Evolutionary conservation across 2,329 filamentous ascomycete species (phyloP), one percentile per base, ranked within the genome.

Genomic region (Didymella segeticola): DNA sequence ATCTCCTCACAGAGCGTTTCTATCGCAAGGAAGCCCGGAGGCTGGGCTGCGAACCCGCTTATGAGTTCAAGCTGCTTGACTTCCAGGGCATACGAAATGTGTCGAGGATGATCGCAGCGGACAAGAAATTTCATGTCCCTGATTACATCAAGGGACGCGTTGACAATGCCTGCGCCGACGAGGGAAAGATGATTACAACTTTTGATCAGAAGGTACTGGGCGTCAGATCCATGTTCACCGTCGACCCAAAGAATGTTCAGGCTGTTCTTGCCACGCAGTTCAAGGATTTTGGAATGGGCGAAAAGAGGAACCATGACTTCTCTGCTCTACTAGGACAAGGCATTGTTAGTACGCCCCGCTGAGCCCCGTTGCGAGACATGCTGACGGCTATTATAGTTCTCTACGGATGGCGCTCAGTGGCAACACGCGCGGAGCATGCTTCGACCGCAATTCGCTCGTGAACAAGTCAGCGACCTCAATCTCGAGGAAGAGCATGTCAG

Each of bases 31-130:
- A 63, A 25, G 72, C 70, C 11, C 72, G 79, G 57, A 49, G 53
- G 31, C 56, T 69, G 8, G 79, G 80, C 15, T 83, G 82, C 61
- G 68, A 79, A 33, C 73, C 74, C 2, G 69, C 76, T 2, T 61
- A 72, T 14, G 57, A 65, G 7, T 47, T 56, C 19, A 80, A 77
- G 56, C 77, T 78, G 0, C 76, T 82, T 60, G 75, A 76, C 2
- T 61, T 85, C 39, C 67, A 85, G 1, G 84, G 84, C 4, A 61
- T 81, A n/a, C 78, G 82, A 58, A 67, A 78, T 42, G 73, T 83
- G 53, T 45, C 64, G 26, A 56, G 68, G 17, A 74, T 78, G 25
- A 37, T 79, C 6, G 69, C 69, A 9, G 74, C 78, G 1, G 54
- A 78, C 30, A 77, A 73, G 14, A 53, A 63, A 19, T 68, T 68